Conservation (phyloP, 1,284 basidiomycete genomes). For the Ceratobasidium sp. region DNA sequence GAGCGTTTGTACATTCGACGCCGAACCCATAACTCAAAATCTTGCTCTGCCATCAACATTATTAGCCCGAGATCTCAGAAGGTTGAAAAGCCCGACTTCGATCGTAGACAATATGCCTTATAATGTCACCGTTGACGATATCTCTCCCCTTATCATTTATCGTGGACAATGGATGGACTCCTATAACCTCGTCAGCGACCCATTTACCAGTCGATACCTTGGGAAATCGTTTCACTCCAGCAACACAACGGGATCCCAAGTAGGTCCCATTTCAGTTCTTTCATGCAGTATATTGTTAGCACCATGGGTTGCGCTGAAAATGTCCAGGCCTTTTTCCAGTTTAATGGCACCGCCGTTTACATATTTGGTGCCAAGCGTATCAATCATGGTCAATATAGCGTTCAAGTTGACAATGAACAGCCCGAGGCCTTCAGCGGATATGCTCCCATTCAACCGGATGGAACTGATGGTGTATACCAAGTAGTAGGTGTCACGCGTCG, state of each 20-base stretch:
- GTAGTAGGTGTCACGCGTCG: not conserved
- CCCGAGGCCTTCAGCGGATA: constrained; percentile 16
- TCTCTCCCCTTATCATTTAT: constrained; percentile 32
- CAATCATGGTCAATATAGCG: constrained; percentile 11
- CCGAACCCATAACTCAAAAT: not conserved
- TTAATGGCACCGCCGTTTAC: constrained; percentile 28
- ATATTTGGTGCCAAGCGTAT: constrained; percentile 35
- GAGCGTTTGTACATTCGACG: not conserved
- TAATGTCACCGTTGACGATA: constrained; percentile 37
- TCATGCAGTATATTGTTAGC: not conserved
- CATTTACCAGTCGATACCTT: constrained; percentile 1
- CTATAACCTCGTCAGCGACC: not conserved
- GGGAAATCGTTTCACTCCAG: constrained; percentile 11
- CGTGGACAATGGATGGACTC: constrained; percentile 23
- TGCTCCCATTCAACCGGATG: constrained; percentile 15
- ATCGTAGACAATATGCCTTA: constrained; percentile 18
- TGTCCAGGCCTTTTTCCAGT: not conserved
- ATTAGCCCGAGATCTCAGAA: not conserved
- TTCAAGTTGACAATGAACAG: constrained; percentile 7
- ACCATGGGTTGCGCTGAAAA: not conserved
- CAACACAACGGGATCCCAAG: constrained; percentile 5
- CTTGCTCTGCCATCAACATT: not conserved
- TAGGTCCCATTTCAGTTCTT: not conserved
- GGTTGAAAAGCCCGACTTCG: not conserved
- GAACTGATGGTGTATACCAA: constrained; percentile 27